phyloP scores from a whole-genome alignment of 192 early-diverging fungal genomes.

The Rhizophagus clarus region DNA sequence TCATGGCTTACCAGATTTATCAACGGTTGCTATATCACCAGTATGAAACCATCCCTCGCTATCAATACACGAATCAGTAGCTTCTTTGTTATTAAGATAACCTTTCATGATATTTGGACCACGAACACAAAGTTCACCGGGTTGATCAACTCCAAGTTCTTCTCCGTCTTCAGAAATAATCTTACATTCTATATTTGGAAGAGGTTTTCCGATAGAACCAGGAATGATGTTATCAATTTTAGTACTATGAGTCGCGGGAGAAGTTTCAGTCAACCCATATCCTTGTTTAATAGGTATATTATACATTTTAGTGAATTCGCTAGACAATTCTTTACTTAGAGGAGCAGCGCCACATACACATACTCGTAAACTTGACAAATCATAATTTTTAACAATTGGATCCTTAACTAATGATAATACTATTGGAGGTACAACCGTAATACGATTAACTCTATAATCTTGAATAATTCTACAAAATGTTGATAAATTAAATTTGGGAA shows the following conservation, averaged over 20 bases:
- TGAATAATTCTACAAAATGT: slow-evolving; percentile 56
- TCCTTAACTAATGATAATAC: slow-evolving; percentile 65
- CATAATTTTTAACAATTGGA: slow-evolving; percentile 62
- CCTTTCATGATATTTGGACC: slow-evolving; percentile 74
- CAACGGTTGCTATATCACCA: slow-evolving; percentile 77
- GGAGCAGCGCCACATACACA: slow-evolving; percentile 72
- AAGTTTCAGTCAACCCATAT: slow-evolving; percentile 69
- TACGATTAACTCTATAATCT: slow-evolving; percentile 46
- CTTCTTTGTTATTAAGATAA: slow-evolving; percentile 82
- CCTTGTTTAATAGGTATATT: slow-evolving; percentile 53
- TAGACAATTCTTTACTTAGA: slow-evolving; percentile 36
- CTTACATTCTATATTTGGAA: slow-evolving; percentile 73
- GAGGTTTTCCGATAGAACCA: slow-evolving; percentile 70
- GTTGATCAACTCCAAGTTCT: slow-evolving; percentile 34
- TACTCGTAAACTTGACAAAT: slow-evolving; percentile 54
- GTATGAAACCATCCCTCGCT: slow-evolving; percentile 84
- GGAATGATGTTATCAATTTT: slow-evolving; percentile 35
- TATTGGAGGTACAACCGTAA: slow-evolving; percentile 67
- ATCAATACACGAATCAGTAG: slow-evolving; percentile 76
- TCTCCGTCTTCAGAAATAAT: slow-evolving; percentile 73
- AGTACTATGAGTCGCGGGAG: slow-evolving; percentile 52
- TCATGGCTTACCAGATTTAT: slow-evolving; percentile 52
- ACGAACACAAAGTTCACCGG: slow-evolving; percentile 87
- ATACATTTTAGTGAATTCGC: slow-evolving; percentile 43
- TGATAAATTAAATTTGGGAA: slow-evolving; percentile 63